phyloP scores from a whole-genome alignment of 2,329 filamentous ascomycete species.

The Phoma sp. region DNA sequence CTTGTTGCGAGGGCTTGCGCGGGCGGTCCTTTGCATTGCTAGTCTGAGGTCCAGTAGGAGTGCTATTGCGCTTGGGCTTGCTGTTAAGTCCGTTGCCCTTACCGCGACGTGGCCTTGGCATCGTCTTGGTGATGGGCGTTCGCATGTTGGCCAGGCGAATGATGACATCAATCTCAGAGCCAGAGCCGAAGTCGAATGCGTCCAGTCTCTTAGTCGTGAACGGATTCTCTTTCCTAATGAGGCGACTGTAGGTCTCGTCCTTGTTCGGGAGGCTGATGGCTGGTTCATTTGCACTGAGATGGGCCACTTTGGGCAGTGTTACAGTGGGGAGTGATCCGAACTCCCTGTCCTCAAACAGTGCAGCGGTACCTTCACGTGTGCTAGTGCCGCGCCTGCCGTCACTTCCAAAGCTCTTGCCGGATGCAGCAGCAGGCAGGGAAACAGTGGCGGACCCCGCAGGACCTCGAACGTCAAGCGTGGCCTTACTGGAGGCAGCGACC shows the following conservation, averaged over 20 bases:
- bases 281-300: slow-evolving; percentile 42
- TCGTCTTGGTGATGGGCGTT: slow-evolving; percentile 35
- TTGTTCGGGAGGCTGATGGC: slow-evolving; percentile 31
- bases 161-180: slow-evolving; percentile 36
- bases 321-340: slow-evolving; percentile 55
- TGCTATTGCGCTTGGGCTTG: slow-evolving; percentile 38
- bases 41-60: slow-evolving; percentile 24
- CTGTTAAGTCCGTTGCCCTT: slow-evolving; percentile 17
- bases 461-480: slow-evolving; percentile 59
- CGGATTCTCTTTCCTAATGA: slow-evolving; percentile 37
- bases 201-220: slow-evolving; percentile 37
- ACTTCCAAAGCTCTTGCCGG: slow-evolving; percentile 28
- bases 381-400: slow-evolving; percentile 44
- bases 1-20: slow-evolving; percentile 41
- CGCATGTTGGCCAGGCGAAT: slow-evolving; percentile 36
- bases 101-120: slow-evolving; percentile 34
- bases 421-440: slow-evolving; percentile 62
- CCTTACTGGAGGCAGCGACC: slow-evolving; percentile 71
- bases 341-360: slow-evolving; percentile 54
- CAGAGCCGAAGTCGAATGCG: slow-evolving; percentile 31
- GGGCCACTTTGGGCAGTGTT: slow-evolving; percentile 38
- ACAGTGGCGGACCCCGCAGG: slow-evolving; percentile 67
- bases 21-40: slow-evolving; percentile 32
- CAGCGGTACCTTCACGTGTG: slow-evolving; percentile 51
- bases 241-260: slow-evolving; percentile 22